phyloP scores from a whole-genome alignment of 345 rosid species.

The Lagerstroemia speciosa region DNA sequence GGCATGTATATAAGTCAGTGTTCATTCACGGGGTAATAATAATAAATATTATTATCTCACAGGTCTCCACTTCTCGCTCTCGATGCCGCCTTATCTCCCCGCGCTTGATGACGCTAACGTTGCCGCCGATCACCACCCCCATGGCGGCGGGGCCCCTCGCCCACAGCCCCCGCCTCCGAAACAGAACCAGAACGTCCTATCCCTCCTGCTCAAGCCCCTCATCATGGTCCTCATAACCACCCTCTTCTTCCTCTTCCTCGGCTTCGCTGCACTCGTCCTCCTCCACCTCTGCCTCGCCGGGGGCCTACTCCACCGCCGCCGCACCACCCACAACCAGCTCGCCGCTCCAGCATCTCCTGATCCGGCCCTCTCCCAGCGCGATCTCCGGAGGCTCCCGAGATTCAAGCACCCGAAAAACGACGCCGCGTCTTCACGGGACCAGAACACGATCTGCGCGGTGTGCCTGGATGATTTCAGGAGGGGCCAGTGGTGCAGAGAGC shows the following conservation, averaged over 20 bases:
- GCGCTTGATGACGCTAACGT: slow-evolving; percentile 17
- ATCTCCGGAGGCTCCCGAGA: slow-evolving; percentile 51
- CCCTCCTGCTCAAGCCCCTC: slow-evolving; percentile 44
- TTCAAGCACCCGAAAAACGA: slow-evolving; percentile 26
- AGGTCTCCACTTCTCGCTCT: background rate
- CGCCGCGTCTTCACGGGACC: slow-evolving; percentile 13
- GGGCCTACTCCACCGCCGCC: slow-evolving; percentile 41
- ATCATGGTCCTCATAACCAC: slow-evolving; percentile 62
- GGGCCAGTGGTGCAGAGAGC: slow-evolving; percentile 79
- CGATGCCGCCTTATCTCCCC: slow-evolving; percentile 10
- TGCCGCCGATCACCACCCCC: background rate
- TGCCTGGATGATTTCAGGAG: slow-evolving; percentile 63
- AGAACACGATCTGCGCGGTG: slow-evolving; percentile 42
- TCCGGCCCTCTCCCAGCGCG: slow-evolving; percentile 35
- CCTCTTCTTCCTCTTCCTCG: slow-evolving; percentile 43
- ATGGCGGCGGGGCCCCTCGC: slow-evolving; percentile 10
- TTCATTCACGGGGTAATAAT: no score
- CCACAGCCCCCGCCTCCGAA: slow-evolving; percentile 33
- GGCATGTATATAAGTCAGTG: no score
- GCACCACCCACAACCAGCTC: slow-evolving; percentile 30
- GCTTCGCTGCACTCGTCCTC: slow-evolving; percentile 32
- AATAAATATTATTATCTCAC: no score
- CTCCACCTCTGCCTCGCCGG: slow-evolving; percentile 46
- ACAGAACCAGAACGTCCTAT: slow-evolving; percentile 38
- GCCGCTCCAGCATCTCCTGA: slow-evolving; percentile 16